Percentiles rank a stretch among this genome's conserved stretches.
Evolutionary conservation across 2,329 filamentous ascomycete genomes (phyloP).

Genomic region (Ophiocordyceps sinensis): DNA sequence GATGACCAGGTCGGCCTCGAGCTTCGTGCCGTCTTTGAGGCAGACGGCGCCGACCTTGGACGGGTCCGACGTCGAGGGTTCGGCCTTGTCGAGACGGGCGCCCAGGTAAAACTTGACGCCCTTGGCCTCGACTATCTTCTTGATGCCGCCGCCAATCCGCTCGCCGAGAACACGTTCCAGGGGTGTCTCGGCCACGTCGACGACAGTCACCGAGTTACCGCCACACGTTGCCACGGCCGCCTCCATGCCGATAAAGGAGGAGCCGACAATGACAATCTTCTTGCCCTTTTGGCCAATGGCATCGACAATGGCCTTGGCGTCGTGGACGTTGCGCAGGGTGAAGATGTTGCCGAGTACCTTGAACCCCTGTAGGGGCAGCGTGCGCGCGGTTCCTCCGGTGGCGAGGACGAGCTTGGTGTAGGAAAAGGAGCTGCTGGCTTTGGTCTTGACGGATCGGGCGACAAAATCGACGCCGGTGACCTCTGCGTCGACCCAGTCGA

Average conservation of each 20-base stretch:
- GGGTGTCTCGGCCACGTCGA: conserved; percentile 79
- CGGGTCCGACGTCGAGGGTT: conserved; percentile 50
- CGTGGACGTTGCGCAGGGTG: conserved; percentile 60
- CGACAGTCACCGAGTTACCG: conserved; percentile 70
- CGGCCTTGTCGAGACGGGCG: conserved; percentile 70
- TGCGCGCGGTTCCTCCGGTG: conserved; percentile 66
- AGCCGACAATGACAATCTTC: conserved; percentile 85
- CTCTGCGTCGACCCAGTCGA: conserved; percentile 44
- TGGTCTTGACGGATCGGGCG: conserved; percentile 58
- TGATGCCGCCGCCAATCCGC: conserved; percentile 68
- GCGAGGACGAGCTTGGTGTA: conserved; percentile 88
- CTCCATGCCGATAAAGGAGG: conserved; percentile 97
- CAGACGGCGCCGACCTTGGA: conserved; percentile 65
- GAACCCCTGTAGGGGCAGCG: conserved; percentile 70
- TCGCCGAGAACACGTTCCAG: conserved; percentile 77
- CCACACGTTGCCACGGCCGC: conserved; percentile 71
- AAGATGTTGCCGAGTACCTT: conserved; percentile 82
- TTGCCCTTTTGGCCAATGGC: conserved; percentile 74
- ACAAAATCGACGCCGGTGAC: conserved; percentile 67
- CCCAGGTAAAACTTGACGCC: conserved; percentile 80
- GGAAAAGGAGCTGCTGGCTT: conserved; percentile 51
- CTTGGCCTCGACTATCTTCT: conserved; percentile 64
- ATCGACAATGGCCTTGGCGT: conserved; percentile 62
- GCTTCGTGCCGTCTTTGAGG: conserved; percentile 71
- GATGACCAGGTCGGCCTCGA: conserved; percentile 82